phyloP scores from a whole-genome alignment of 1,284 basidiomycete species.

The Cryptococcus maquisensis region DNA sequence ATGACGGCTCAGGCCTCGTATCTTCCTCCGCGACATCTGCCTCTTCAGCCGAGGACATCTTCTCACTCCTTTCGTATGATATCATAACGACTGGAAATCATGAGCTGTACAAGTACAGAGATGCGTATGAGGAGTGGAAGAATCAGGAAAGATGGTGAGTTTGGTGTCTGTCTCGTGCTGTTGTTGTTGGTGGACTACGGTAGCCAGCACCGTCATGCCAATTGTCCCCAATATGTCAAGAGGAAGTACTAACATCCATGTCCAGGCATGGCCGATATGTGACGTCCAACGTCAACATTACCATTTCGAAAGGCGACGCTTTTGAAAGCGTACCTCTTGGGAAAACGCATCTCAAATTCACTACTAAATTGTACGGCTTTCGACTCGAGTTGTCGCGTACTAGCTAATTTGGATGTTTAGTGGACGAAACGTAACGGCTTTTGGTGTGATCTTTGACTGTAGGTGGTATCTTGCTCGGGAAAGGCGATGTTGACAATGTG shows the following conservation, averaged over 20 bases:
- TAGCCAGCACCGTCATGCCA: too few species aligned
- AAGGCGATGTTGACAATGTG: background rate
- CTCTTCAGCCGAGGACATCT: constrained; percentile 69
- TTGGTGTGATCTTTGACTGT: constrained; percentile 71
- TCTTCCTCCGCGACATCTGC: constrained; percentile 53
- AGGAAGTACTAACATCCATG: constrained; percentile 20
- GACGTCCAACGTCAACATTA: constrained; percentile 80
- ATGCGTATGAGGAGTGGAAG: constrained; percentile 71
- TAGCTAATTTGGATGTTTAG: constrained; percentile 14
- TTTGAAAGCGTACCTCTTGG: constrained; percentile 44
- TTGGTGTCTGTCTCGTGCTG: constrained; percentile 12
- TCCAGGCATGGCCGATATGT: constrained; percentile 67
- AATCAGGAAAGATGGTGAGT: constrained; percentile 55
- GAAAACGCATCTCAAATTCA: constrained; percentile 67
- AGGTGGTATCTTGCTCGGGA: constrained; percentile 5
- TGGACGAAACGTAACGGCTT: constrained; percentile 67
- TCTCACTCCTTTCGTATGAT: constrained; percentile 73
- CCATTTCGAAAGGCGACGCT: constrained; percentile 53
- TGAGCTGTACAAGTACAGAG: constrained; percentile 74
- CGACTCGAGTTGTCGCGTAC: background rate
- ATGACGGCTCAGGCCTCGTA: constrained; percentile 59
- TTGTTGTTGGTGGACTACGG: constrained; percentile 10
- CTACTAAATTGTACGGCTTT: constrained; percentile 60
- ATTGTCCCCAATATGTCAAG: too few species aligned
- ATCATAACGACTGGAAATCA: constrained; percentile 83